Evolutionary conservation across 1,284 basidiomycete genomes (phyloP), one percentile per base, ranked within the genome.

Genomic region (Neolentinus lepideus): DNA sequence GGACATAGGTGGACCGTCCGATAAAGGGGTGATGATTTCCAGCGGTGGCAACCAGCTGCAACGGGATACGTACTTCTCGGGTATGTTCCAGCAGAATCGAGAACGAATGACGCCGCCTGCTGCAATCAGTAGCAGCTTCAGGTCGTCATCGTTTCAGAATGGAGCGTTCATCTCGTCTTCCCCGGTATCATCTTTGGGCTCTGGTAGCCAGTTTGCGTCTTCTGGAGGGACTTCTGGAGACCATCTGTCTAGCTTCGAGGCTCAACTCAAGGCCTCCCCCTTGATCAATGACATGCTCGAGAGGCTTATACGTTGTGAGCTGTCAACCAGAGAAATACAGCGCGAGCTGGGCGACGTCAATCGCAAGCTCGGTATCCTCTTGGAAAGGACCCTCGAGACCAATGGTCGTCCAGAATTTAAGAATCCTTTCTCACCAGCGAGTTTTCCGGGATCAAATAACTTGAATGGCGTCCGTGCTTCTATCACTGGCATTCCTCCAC

Each of bases 231-330:
- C 76, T 2, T 74, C 69, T 61, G 61, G 69, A 52, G 80, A 81
- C 55, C 66, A 68, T 62, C 54, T 74, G 66, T 54, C 63, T 60
- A 79, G 66, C 59, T 83, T 91, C 51, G 90, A 92, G 60, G 71
- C 78, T 9, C 88, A 90, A 62, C 78, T 92, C 60, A 86, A 80
- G 67, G 71, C 79, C 1, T 90, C 88, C 1, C 84, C 90, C 2
- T 67, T 89, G 59, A 81, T 93, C 58, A 81, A 84, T 58, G 89
- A 92, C 58, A 75, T 93, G 53, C 68, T 92, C 33, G 88, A 90
- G 59, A 84, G 91, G 31, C 76, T 94, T 46, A 69, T 79, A 33
- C 81, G 86, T 52, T 85, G 81, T 67, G 91, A 94, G 69, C 75
- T 77, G 56, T 77, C 82, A 2, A 80, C 83, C 33, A 77, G 83